Percentiles rank a stretch among this genome's conserved stretches.
phyloP scores from a whole-genome alignment of 768 basidiomycete species.

The Dioszegia crocea region DNA sequence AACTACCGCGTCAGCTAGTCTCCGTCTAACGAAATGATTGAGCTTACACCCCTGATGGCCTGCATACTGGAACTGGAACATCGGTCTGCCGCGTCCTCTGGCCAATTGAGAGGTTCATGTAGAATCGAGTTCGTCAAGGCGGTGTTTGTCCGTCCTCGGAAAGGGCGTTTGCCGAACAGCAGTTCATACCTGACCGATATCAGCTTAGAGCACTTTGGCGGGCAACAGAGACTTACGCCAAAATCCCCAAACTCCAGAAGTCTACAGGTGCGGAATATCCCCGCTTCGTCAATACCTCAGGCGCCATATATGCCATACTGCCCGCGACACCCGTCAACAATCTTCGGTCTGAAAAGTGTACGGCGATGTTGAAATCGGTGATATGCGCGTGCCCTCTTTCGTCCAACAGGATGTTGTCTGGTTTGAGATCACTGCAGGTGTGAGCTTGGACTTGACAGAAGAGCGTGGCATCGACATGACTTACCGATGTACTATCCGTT shows the following conservation, averaged over 20 bases:
- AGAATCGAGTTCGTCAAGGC: conserved; percentile 89
- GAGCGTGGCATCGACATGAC: conserved; percentile 30
- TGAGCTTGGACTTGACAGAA: conserved; percentile 19
- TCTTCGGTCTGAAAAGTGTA: conserved; percentile 87
- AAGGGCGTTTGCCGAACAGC: conserved; percentile 84
- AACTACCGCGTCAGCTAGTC: conserved; percentile 55
- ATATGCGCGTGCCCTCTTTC: conserved; percentile 90
- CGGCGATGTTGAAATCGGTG: conserved; percentile 98
- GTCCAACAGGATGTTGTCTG: conserved; percentile 94
- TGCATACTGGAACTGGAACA: conserved; percentile 73
- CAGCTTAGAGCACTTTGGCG: not conserved
- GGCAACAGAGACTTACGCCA: conserved; percentile 55
- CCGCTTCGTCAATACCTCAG: conserved; percentile 86
- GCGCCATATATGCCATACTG: conserved; percentile 99
- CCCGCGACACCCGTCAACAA: conserved; percentile 90
- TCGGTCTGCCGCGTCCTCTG: conserved; percentile 77
- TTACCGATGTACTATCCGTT: conserved; percentile 92
- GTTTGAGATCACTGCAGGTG: conserved; percentile 78
- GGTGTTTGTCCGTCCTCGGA: conserved; percentile 87
- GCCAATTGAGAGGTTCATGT: conserved; percentile 80
- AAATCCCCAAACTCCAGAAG: conserved; percentile 96
- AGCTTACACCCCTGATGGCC: conserved; percentile 70
- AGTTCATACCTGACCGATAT: conserved; percentile 61
- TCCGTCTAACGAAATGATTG: not conserved
- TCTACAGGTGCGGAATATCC: conserved; percentile 93